These are phyloP conservation scores for Suillus subalutaceus DNA, from an alignment of 768 basidiomycete genomes.

Conservation along the genomic window DNA sequence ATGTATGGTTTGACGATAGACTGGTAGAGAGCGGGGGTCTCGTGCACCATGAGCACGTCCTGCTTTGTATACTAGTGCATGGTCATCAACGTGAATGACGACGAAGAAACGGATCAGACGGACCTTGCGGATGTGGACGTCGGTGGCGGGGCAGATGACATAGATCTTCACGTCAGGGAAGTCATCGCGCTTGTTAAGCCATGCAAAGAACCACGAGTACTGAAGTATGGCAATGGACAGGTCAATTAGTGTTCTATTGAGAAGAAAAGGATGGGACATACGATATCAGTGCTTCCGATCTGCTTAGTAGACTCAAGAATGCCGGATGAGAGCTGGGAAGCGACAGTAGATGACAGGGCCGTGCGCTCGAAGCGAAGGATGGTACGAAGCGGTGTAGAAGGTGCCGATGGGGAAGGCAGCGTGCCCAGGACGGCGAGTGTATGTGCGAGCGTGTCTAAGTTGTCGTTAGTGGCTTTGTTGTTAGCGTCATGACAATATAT, in stretches of 20 bases:
- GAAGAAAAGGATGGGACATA: slow-evolving; percentile 32
- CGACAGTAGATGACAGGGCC: slow-evolving; percentile 52
- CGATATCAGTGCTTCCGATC: slow-evolving; percentile 71
- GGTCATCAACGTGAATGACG: background rate
- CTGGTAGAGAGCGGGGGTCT: slow-evolving; percentile 81
- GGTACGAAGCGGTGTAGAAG: slow-evolving; percentile 43
- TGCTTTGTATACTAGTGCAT: slow-evolving; percentile 73
- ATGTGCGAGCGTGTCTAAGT: slow-evolving; percentile 33
- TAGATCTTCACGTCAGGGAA: slow-evolving; percentile 79
- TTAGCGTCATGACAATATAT: background rate
- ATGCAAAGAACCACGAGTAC: slow-evolving; percentile 85
- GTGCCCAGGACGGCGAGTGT: slow-evolving; percentile 76
- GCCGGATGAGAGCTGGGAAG: slow-evolving; percentile 38
- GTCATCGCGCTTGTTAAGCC: slow-evolving; percentile 47
- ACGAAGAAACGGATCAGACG: background rate
- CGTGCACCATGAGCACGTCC: slow-evolving; percentile 68
- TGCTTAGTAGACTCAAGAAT: slow-evolving; percentile 46
- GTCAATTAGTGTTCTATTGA: slow-evolving; percentile 12
- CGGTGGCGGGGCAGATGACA: slow-evolving; percentile 86
- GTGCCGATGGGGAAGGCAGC: slow-evolving; percentile 38
- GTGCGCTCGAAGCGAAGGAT: slow-evolving; percentile 83
- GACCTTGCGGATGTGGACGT: slow-evolving; percentile 86
- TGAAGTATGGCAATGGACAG: slow-evolving; percentile 29
- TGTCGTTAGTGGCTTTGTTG: background rate
- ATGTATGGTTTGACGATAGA: slow-evolving; percentile 80